Evolutionary conservation across 805 yeast species (phyloP), one percentile per base, ranked within the genome.

Genomic region (Candida manassasensis): DNA sequence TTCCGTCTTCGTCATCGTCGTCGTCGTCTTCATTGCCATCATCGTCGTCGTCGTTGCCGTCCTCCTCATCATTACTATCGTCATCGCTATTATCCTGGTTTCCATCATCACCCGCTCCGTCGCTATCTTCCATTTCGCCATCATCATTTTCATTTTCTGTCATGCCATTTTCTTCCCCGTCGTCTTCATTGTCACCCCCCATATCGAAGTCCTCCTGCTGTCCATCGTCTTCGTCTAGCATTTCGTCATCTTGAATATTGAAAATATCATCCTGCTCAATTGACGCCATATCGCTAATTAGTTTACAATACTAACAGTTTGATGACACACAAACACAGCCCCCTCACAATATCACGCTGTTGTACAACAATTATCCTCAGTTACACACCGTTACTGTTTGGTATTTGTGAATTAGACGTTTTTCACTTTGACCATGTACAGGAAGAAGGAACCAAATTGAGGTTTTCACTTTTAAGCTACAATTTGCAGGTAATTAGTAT

Each of bases 261-360:
- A 57, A 57, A 25, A 57, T 44, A 32, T 57, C 61, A 26, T 64
- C 66, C 13, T 42, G 45, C 25, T 42, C 45, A 29, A 42, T 39
- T 22, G 47, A 43, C 6, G 47, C 44, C 44, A 43, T 43, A 3
- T 15, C 10, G 30, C n/a, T n/a, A n/a, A n/a, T n/a, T n/a, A n/a
- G n/a, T n/a, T n/a, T n/a, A n/a, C n/a, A n/a, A n/a, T n/a, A n/a
- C n/a, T n/a, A n/a, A n/a, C n/a, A n/a, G n/a, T n/a, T n/a, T n/a
- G n/a, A n/a, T n/a, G n/a, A n/a, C n/a, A n/a, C n/a, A n/a, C n/a
- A n/a, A n/a, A n/a, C n/a, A n/a, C n/a, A n/a, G n/a, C n/a, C n/a
- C n/a, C n/a, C n/a, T n/a, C n/a, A n/a, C n/a, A n/a, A n/a, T n/a
- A n/a, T n/a, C n/a, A n/a, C n/a, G n/a, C n/a, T n/a, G n/a, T n/a